Evolutionary conservation across 2,329 filamentous ascomycete genomes (phyloP).

Genomic region (Hymenoscyphus albidus): DNA sequence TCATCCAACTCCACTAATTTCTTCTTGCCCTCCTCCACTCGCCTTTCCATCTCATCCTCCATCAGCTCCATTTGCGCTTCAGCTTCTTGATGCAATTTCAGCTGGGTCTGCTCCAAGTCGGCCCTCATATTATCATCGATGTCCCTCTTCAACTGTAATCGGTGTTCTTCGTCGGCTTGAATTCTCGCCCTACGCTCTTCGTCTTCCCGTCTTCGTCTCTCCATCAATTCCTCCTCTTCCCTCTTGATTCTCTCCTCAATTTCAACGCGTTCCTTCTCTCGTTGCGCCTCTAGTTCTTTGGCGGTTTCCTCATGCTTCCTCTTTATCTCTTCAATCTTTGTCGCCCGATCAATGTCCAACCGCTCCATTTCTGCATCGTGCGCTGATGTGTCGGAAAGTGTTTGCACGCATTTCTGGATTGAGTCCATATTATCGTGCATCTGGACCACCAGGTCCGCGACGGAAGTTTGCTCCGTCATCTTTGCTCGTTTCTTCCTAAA

Average conservation of each 20-base stretch:
- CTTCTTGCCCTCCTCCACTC: conserved; percentile 26
- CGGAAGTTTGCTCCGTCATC: conserved; percentile 10
- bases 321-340: conserved; percentile 22
- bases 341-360: conserved; percentile 25
- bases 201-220: conserved; percentile 20
- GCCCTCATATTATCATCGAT: conserved; percentile 23
- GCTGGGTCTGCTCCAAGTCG: conserved; percentile 22
- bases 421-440: conserved; percentile 31
- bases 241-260: conserved; percentile 16
- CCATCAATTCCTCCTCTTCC: conserved; percentile 24
- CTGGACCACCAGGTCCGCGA: conserved; percentile 26
- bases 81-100: conserved; percentile 19
- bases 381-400: conserved; percentile 23
- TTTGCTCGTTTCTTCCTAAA: conserved; percentile 6
- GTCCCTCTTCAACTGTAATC: conserved; percentile 15
- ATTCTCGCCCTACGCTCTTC: conserved; percentile 18
- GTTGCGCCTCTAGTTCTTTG: conserved; percentile 15
- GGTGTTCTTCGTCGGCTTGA: conserved; percentile 13
- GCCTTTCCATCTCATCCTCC: conserved; percentile 30
- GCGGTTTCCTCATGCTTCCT: conserved; percentile 20
- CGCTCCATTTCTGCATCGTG: conserved; percentile 28
- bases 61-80: conserved; percentile 28
- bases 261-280: conserved; percentile 20
- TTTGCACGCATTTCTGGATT: conserved; percentile 26
- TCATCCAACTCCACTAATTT: conserved; percentile 27